These are phyloP conservation scores for Taiwanofungus camphoratus DNA, from an alignment of 1,284 basidiomycete species.

Conservation along the genomic window DNA sequence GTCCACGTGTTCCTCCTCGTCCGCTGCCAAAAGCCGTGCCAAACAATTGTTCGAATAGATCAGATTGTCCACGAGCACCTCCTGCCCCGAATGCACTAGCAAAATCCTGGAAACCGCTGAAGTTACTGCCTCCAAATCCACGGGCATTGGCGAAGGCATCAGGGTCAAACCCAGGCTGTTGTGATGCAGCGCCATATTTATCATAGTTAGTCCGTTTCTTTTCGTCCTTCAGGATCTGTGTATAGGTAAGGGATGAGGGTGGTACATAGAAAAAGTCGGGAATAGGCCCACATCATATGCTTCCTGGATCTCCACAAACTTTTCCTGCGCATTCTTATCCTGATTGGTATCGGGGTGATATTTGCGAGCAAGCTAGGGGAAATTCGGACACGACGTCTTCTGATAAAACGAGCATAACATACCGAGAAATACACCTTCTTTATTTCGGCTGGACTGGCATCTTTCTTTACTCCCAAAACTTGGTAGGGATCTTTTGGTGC, in stretches of 20 bases:
- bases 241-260: slow-evolving; percentile 11
- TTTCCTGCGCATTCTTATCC: slow-evolving; percentile 85
- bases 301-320: slow-evolving; percentile 95
- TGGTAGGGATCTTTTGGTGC: slow-evolving; percentile 89
- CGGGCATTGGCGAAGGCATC: slow-evolving; percentile 41
- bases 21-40: slow-evolving; percentile 49
- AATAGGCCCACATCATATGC: slow-evolving; percentile 84
- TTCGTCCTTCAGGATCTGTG: slow-evolving; percentile 88
- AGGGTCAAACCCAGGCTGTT: slow-evolving; percentile 91
- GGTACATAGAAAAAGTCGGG: slow-evolving; percentile 9
- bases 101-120: slow-evolving; percentile 67
- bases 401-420: slow-evolving; percentile 25
- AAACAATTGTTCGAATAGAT: slow-evolving; percentile 90
- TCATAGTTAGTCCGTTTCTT: slow-evolving; percentile 93
- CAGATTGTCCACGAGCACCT: slow-evolving; percentile 44
- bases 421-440: slow-evolving; percentile 97
- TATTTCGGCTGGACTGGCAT: slow-evolving; percentile 84
- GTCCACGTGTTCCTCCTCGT: slow-evolving; percentile 33
- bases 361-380: slow-evolving; percentile 85
- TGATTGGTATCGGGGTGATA: slow-evolving; percentile 98
- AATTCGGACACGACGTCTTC: not conserved
- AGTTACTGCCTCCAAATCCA: slow-evolving; percentile 37
- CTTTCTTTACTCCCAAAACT: slow-evolving; percentile 82
- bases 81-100: slow-evolving; percentile 60
- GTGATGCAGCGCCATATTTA: slow-evolving; percentile 91